These are phyloP conservation scores for Suillus fuscotomentosus DNA, from an alignment of 768 basidiomycete species.

Conservation along the genomic window DNA sequence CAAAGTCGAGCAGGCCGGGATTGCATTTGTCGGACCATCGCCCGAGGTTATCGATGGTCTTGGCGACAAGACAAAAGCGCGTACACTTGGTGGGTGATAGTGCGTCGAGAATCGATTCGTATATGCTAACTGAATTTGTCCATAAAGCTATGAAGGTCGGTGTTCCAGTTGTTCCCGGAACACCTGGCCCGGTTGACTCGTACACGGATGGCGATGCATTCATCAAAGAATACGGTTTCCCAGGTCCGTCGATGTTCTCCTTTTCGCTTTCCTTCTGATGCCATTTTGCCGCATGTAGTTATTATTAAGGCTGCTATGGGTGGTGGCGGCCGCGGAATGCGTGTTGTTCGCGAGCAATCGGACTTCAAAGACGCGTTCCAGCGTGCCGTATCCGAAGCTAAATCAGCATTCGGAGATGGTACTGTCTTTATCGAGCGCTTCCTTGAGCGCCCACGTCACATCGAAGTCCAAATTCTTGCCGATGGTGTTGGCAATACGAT, in stretches of 20 bases:
- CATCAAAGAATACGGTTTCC: constrained; percentile 95
- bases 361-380: constrained; percentile 89
- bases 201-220: constrained; percentile 84
- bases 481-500: constrained; percentile 92
- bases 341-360: constrained; percentile 92
- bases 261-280: constrained; percentile 3
- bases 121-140: constrained; percentile 7
- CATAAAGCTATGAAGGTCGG: constrained; percentile 77
- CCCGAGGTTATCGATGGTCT: constrained; percentile 97
- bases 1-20: constrained; percentile 96
- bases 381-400: constrained; percentile 93
- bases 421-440: constrained; percentile 99
- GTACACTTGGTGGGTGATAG: constrained; percentile 64
- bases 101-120: constrained; percentile 6
- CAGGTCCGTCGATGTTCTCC: constrained; percentile 47
- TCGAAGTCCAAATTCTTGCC: constrained; percentile 94
- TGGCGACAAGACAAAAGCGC: constrained; percentile 98
- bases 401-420: constrained; percentile 95
- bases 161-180: constrained; percentile 97
- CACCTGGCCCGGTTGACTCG: constrained; percentile 84
- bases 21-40: constrained; percentile 94
- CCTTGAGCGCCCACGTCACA: constrained; percentile 94
- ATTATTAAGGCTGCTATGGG: constrained; percentile 99
- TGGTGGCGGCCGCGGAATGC: constrained; percentile 98
- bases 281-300: constrained; percentile 44